Evolutionary conservation across 2,329 filamentous ascomycete species (phyloP), one percentile per base, ranked within the genome.

Genomic region (Sporothrix luriei): DNA sequence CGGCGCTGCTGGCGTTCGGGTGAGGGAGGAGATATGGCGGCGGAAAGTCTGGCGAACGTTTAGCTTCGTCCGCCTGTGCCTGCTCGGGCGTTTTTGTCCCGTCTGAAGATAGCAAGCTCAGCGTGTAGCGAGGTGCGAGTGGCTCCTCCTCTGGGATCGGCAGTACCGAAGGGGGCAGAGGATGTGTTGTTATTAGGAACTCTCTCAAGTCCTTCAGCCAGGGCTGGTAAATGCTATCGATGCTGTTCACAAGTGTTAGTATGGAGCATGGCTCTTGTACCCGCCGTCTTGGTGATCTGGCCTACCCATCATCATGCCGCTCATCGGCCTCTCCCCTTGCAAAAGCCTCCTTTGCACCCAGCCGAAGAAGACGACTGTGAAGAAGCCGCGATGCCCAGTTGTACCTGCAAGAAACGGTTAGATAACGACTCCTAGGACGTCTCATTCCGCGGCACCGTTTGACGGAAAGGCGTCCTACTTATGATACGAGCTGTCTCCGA

Each of bases 381-480:
- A 99, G 83, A 79, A 97, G 97, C 65, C 93, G 87, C 59, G 91
- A 91, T 21, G 94, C 93, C 88, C 92, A 97, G 80, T 99, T 99
- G 80, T 93, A 97, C 76, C 91, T 94, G 54, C 6, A 71, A 16
- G 26, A 10, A 69, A 46, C 51, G n/a, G 59, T 48, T 29, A 69
- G 29, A 21, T 82, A 33, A 55, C 9, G 21, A 11, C 51, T 29
- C 4, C 21, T 11, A 4, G 11, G 13, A 54, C 7, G 21, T 4
- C 4, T 13, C 40, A 16, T 16, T 14, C 14, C 2, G 40, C 14
- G 2, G 54, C 21, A 24, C 24, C 11, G 2, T n/a, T 21, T 52
- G 2, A 21, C 9, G 9, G 4, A 2, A 5, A 10, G 7, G 11
- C 16, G 19, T 6, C 69, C 33, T 13, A 95, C 90, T 96, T 94